Percentiles rank a stretch among this genome's conserved stretches.
phyloP scores from a whole-genome alignment of 805 yeast species.

The Pichia occidentalis region DNA sequence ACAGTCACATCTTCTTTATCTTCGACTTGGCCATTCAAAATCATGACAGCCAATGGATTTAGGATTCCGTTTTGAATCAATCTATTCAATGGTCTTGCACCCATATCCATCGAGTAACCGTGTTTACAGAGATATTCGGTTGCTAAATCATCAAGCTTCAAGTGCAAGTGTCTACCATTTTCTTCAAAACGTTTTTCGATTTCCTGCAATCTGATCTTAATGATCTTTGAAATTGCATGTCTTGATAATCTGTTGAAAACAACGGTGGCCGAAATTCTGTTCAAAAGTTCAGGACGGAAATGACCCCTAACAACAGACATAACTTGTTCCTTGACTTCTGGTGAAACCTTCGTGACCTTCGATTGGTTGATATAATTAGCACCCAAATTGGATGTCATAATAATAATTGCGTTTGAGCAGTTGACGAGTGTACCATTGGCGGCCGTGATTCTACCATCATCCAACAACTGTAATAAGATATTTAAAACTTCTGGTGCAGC shows the following conservation, averaged over 20 bases:
- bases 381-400: slow-evolving; percentile 96
- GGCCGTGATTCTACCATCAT: slow-evolving; percentile 94
- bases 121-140: slow-evolving; percentile 72
- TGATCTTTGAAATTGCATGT: slow-evolving; percentile 89
- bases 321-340: slow-evolving; percentile 66
- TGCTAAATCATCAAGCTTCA: slow-evolving; percentile 71
- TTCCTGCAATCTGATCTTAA: slow-evolving; percentile 75
- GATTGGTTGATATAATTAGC: slow-evolving; percentile 77
- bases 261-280: slow-evolving; percentile 89
- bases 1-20: slow-evolving; percentile 86
- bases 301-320: slow-evolving; percentile 80
- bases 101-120: slow-evolving; percentile 90
- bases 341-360: slow-evolving; percentile 55
- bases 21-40: slow-evolving; percentile 76
- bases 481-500: slow-evolving; percentile 98
- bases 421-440: slow-evolving; percentile 91
- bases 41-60: slow-evolving; percentile 82
- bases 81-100: slow-evolving; percentile 95
- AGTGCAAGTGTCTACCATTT: slow-evolving; percentile 70
- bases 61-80: slow-evolving; percentile 83
- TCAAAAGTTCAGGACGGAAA: slow-evolving; percentile 95
- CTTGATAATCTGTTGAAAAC: slow-evolving; percentile 89
- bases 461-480: slow-evolving; percentile 82
- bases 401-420: slow-evolving; percentile 86
- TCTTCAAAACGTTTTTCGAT: slow-evolving; percentile 78